Percentiles rank a stretch among this genome's conserved stretches.
phyloP scores from a whole-genome alignment of 2,329 filamentous ascomycete species.

The Rasamsonia emersonii region DNA sequence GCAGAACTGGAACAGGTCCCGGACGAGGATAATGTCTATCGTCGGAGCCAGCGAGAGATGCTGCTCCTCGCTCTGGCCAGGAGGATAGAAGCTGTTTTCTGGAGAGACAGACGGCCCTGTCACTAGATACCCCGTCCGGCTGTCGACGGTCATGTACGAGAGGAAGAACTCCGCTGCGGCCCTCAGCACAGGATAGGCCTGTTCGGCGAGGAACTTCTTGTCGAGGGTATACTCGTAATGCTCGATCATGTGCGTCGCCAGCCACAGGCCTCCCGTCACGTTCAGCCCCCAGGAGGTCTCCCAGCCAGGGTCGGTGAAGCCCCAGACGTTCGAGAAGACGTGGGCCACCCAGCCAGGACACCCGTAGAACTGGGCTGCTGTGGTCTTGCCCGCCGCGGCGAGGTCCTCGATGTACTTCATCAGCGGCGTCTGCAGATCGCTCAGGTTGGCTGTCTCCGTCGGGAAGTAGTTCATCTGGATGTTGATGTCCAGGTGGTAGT shows the following conservation, averaged over 20 bases:
- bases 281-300: slow-evolving; percentile 27
- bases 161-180: slow-evolving; percentile 1
- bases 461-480: slow-evolving; percentile 56
- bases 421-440: slow-evolving; percentile 33
- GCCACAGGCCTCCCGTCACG: slow-evolving; percentile 46
- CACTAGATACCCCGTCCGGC: slow-evolving; percentile 7
- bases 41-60: slow-evolving; percentile 23
- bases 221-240: slow-evolving; percentile 44
- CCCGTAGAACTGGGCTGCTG: slow-evolving; percentile 46
- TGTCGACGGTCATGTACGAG: slow-evolving; percentile 1
- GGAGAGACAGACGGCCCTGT: slow-evolving; percentile 14
- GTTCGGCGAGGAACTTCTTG: slow-evolving; percentile 10
- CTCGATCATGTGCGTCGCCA: slow-evolving; percentile 53
- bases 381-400: slow-evolving; percentile 37
- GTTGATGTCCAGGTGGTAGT: slow-evolving; percentile 54
- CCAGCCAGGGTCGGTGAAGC: slow-evolving; percentile 42
- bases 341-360: slow-evolving; percentile 50
- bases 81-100: slow-evolving; percentile 12
- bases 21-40: slow-evolving; percentile 37
- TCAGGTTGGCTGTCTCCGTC: slow-evolving; percentile 44
- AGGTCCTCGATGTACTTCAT: slow-evolving; percentile 34
- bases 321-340: slow-evolving; percentile 52
- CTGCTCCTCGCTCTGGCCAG: slow-evolving; percentile 3
- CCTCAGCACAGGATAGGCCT: slow-evolving; percentile 2
- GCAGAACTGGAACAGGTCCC: slow-evolving; percentile 24